Conservation (phyloP, 2,329 filamentous ascomycete genomes). For the Verticillium albo-atrum region DNA sequence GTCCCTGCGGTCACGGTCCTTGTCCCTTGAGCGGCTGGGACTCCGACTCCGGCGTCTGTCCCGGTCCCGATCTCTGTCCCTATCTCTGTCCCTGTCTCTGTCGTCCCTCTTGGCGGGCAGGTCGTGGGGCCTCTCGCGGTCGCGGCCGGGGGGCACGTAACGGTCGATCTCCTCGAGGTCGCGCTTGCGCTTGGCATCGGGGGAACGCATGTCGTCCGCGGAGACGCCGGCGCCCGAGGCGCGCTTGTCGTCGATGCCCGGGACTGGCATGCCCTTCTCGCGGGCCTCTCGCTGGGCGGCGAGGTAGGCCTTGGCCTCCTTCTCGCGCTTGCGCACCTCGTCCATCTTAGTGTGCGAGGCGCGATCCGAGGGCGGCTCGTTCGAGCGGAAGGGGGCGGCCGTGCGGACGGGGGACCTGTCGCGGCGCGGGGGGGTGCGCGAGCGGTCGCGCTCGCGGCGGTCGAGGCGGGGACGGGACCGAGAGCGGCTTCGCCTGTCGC, state of each 20-base stretch:
- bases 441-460: slow-evolving; percentile 19
- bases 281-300: slow-evolving; percentile 58
- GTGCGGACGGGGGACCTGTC: neutral
- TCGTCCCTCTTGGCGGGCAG: slow-evolving; percentile 23
- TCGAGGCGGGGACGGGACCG: slow-evolving; percentile 28
- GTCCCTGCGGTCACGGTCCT: slow-evolving; percentile 25
- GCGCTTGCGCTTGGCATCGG: slow-evolving; percentile 34
- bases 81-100: slow-evolving; percentile 24
- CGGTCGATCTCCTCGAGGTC: slow-evolving; percentile 30
- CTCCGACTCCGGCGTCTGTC: slow-evolving; percentile 21
- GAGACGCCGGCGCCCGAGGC: slow-evolving; percentile 25
- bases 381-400: neutral
- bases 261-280: slow-evolving; percentile 53
- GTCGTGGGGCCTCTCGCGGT: slow-evolving; percentile 18
- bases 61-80: slow-evolving; percentile 27
- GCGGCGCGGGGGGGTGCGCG: slow-evolving; percentile 29
- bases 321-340: slow-evolving; percentile 58
- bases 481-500: slow-evolving; percentile 40
- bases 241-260: slow-evolving; percentile 51
- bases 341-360: slow-evolving; percentile 44
- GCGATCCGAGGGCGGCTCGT: neutral
- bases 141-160: slow-evolving; percentile 40
- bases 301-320: slow-evolving; percentile 60
- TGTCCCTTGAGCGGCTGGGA: slow-evolving; percentile 19
- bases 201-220: slow-evolving; percentile 22